Conservation (phyloP, 2,329 filamentous ascomycete genomes). For the Amesomyces nigricolor region DNA sequence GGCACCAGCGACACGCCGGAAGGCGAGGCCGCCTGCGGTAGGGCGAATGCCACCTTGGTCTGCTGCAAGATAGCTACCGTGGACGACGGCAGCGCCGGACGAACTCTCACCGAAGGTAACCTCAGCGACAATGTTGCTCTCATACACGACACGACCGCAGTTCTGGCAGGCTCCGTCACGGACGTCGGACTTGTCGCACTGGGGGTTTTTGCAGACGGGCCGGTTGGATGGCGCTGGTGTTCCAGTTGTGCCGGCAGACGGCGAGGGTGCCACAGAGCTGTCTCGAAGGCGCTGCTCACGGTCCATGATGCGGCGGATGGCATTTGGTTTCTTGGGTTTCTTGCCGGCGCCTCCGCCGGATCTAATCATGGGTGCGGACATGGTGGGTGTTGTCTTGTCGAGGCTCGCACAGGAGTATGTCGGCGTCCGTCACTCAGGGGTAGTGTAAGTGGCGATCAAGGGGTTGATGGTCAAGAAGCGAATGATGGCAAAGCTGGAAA, state of each 20-base stretch:
- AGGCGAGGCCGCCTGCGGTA: conserved; percentile 52
- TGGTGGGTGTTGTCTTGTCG: not conserved
- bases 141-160: conserved; percentile 79
- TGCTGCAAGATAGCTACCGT: conserved; percentile 81
- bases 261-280: conserved; percentile 16
- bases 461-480: not conserved
- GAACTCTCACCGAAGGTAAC: conserved; percentile 85
- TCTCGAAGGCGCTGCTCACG: conserved; percentile 24
- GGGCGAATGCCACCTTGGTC: conserved; percentile 74
- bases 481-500: not conserved
- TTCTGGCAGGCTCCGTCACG: conserved; percentile 68
- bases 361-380: conserved; percentile 13
- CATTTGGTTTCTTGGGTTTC: conserved; percentile 25
- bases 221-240: conserved; percentile 28
- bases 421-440: not conserved
- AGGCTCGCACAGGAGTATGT: not conserved
- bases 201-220: conserved; percentile 52
- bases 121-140: conserved; percentile 87
- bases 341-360: conserved; percentile 16
- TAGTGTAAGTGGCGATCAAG: conserved; percentile 4
- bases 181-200: conserved; percentile 56
- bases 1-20: conserved; percentile 48
- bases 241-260: conserved; percentile 17
- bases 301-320: conserved; percentile 27
- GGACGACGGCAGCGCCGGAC: conserved; percentile 79